Evolutionary conservation across 2,329 filamentous ascomycete species (phyloP), one percentile per base, ranked within the genome.

Genomic region (Diaporthe nobilis): DNA sequence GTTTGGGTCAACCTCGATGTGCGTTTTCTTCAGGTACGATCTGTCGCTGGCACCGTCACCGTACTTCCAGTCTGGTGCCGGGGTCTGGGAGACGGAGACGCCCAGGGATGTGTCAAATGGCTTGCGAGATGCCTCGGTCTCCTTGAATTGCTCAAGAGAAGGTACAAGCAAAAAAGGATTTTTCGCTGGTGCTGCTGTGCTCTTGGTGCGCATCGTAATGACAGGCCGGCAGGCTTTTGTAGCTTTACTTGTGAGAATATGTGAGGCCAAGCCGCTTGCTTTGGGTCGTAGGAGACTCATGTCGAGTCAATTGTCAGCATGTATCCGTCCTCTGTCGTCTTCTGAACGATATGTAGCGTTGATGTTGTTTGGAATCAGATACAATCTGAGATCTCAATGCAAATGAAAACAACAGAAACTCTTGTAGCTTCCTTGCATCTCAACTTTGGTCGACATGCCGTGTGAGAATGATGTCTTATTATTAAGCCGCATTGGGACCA

Each of bases 1-100:
- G 78, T 92, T 89, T 0, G 91, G 91, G 78, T 93, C 88, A 70
- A 93, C 92, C 77, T 90, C 87, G 67, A 92, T 83, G 79, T 93
- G 90, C 1, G 84, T 81, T 74, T 90, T 89, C 78, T 93, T 9
- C 25, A 17, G 60, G 8, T 39, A 44, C 6, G 25, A 47, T 3
- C 9, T 20, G 5, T 63, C 60, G 17, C n/a, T 47, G 39, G 39
- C 9, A 13, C 60, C 60, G 2, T 47, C 60, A 22, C 60, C 60
- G 25, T 63, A 63, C 8, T 63, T 47, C 60, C 60, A 63, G 20
- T 47, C 3, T 17, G 60, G 60, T 8, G 60, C 60, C 12, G 60
- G 60, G 17, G 60, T 44, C 60, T 47, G 60, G 4, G 60, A 9
- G 60, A 63, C 60, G 6, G 60, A 63, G 39, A 63, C 39, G 13